These are phyloP conservation scores for Crucihimalaya himalaica DNA, from an alignment of 345 rosid genomes.

Conservation along the genomic window DNA sequence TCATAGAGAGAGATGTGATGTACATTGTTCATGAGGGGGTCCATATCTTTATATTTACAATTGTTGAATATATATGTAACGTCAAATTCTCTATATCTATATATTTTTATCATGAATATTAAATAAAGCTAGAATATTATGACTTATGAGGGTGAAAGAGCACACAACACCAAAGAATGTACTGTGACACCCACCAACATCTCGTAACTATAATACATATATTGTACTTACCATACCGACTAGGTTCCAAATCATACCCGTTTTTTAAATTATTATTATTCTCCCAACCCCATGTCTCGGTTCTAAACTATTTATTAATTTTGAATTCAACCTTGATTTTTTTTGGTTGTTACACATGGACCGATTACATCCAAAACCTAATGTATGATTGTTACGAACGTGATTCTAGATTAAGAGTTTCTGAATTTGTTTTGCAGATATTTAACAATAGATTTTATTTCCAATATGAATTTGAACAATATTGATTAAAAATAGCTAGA, in stretches of 20 bases:
- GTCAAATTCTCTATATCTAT: slow-evolving; percentile 25
- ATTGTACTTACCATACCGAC: slow-evolving; percentile 42
- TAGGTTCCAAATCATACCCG: slow-evolving; percentile 38
- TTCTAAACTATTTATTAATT: slow-evolving; percentile 7
- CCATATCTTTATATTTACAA: slow-evolving; percentile 32
- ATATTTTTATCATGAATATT: slow-evolving; percentile 31
- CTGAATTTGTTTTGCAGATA: not conserved
- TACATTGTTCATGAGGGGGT: slow-evolving; percentile 38
- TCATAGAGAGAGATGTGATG: slow-evolving; percentile 36
- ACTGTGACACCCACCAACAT: slow-evolving; percentile 45
- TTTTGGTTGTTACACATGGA: not conserved
- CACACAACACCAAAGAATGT: slow-evolving; percentile 45
- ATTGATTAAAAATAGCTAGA: too few species aligned
- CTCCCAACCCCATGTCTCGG: not conserved
- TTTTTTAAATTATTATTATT: slow-evolving; percentile 11
- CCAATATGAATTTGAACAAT: not conserved
- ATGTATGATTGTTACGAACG: not conserved
- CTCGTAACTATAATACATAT: slow-evolving; percentile 37
- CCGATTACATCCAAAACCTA: not conserved
- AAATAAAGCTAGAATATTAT: slow-evolving; percentile 41
- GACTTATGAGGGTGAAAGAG: slow-evolving; percentile 46
- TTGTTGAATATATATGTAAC: slow-evolving; percentile 14
- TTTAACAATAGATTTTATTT: not conserved
- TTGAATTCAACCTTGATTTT: not conserved
- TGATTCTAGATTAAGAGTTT: not conserved